Base-by-base conservation (phyloP, 305 asterid genomes). In the Rubia occidens region DNA sequence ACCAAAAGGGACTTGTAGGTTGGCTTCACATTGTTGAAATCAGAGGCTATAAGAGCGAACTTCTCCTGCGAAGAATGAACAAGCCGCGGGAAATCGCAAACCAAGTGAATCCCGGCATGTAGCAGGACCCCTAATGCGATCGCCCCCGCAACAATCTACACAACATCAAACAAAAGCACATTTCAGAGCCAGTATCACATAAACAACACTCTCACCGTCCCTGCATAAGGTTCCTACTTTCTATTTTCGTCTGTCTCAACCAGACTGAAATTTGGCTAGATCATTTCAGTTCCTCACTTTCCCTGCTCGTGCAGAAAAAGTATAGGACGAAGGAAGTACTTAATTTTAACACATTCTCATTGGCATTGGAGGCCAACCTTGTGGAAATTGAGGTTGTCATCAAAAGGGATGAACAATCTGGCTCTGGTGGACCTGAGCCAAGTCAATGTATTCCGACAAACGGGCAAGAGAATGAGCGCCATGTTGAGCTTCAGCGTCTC, bases 401-500 rank as follows among this genome's bases (percentile, higher is more conserved):
- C 92, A 56, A 91, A 86, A 71, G 96, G 92, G 82, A 89, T 60
- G 77, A 91, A 42, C 13, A 83, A 58, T 62, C 94, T 76, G 66
- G 96, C 96, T 69, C 86, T 76, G 4, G 96, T 87, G n/a, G 96
- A 88, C 59, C 96, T 63, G 6, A 91, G 75, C 85, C 85, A 74
- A 6, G 98, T 91, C 61, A 88, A 66, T 24, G 85, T 82, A 66
- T 91, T 91, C 43, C 96, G 90, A 67, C 96, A 91, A 55, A 91
- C 95, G 0, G 98, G 98, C 53, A 91, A 76, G 20, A 91, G 95
- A 68, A 91, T 80, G 14, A 91, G 80, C 21, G 97, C 97, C 96
- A 91, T 87, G 86, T 91, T 91, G 83, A 91, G 86, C 72, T 91
- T 91, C 64, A 91, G 89, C 1, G 96, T 91, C 82, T 91, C 98